These are phyloP conservation scores for Centella asiatica DNA, from an alignment of 129 eudicot species.

Conservation along the genomic window DNA sequence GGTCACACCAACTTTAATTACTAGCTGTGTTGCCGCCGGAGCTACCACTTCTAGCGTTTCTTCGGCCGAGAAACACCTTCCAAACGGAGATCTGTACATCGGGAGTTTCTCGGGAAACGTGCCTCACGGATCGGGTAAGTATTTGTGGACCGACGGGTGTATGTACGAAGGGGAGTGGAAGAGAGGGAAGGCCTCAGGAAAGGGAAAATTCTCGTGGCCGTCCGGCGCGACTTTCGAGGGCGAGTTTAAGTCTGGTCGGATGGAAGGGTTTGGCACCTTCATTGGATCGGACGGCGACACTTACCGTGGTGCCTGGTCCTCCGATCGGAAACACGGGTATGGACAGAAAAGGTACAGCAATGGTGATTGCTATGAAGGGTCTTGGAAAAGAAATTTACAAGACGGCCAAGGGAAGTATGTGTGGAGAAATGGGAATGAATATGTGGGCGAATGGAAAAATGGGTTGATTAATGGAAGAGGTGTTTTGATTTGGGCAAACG, in stretches of 20 bases:
- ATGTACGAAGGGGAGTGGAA: constrained; percentile 98
- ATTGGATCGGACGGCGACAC: constrained; percentile 88
- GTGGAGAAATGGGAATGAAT: constrained; percentile 91
- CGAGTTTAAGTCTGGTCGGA: constrained; percentile 78
- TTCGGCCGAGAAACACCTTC: constrained; percentile 41
- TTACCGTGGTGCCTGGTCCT: constrained; percentile 62
- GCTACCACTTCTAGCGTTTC: constrained; percentile 15
- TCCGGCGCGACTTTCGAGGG: constrained; percentile 96
- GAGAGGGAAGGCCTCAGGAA: constrained; percentile 76
- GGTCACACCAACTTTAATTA: constrained; percentile 44
- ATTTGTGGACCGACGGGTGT: constrained; percentile 90
- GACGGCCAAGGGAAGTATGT: constrained; percentile 83
- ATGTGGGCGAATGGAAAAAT: constrained; percentile 79
- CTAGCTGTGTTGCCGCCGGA: constrained; percentile 17
- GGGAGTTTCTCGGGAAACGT: constrained; percentile 64
- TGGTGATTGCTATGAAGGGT: constrained; percentile 79
- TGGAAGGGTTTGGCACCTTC: constrained; percentile 88
- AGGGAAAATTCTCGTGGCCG: constrained; percentile 97
- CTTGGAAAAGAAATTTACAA: constrained; percentile 63
- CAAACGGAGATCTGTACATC: constrained; percentile 86
- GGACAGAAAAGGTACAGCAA: constrained; percentile 68
- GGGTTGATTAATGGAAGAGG: constrained; percentile 86
- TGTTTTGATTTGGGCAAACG: constrained; percentile 61
- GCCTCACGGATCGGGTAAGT: constrained; percentile 93
- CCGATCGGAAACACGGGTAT: constrained; percentile 75